Base-by-base conservation (phyloP, 2,329 filamentous ascomycete species). In the Cladosporium sp. region DNA sequence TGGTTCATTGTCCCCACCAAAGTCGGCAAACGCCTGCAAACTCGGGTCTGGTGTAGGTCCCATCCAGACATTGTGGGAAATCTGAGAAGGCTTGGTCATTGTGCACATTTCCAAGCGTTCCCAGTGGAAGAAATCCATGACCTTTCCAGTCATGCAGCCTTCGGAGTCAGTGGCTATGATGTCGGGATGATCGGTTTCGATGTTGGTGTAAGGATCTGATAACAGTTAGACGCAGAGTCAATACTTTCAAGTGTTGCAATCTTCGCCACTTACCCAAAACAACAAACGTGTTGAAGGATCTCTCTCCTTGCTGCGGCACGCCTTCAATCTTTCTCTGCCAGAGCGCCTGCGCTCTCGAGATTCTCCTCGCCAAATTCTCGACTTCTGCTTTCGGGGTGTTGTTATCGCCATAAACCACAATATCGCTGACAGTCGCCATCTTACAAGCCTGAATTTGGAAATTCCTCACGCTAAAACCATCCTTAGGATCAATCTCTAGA, bases 401-500 rank as follows among this genome's bases (percentile, higher is more conserved):
- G 56, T 88, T 80, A 49, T 92, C 86, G 11, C 89, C 89, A 64
- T 98, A 98, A 1, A 98, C 80, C 35, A 98, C 79, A 56, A 98
- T 88, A 66, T 98, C 93, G 0, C 91, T 96, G 7, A 93, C 80
- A 57, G 86, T 82, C 49, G 91, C 91, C 57, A 88, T 74, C 67
- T 98, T 98, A 52, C 86, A 86, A 0, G 88, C 80, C 68, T 98
- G 93, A 33, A 97, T 97, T 61, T 97, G 92, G 64, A 98, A 98
- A 67, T 97, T 97, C 39, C 93, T 83, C 38, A 97, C 91, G 4
- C 89, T 95, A 65, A 97, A 97, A 7, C 93, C 93, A 57, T 95
- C 88, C 50, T 74, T 79, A 1, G 93, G 93, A 63, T 98, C 93
- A 35, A 85, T 79, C 38, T 95, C 88, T 53, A 90, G 72, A 63